Base-by-base conservation (phyloP, 208 protist genomes). In the Crithidia bombi region DNA sequence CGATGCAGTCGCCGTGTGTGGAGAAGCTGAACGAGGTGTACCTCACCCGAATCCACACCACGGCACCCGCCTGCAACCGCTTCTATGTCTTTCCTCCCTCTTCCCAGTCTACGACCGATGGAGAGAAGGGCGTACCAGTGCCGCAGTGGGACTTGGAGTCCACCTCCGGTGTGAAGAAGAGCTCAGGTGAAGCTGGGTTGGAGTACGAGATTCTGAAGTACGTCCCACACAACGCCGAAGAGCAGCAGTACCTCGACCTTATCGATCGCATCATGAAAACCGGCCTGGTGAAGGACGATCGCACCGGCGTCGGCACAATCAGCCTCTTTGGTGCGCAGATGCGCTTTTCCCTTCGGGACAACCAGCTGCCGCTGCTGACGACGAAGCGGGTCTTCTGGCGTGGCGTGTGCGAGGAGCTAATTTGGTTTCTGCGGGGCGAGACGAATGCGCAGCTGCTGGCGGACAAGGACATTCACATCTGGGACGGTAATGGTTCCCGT, bases 371-470 rank as follows among this genome's bases (percentile, higher is more conserved):
- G 30, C 85, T 99, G 33, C 85, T 99, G 26, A 99, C 98, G 26
- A 99, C 98, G 21, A 99, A 99, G 82, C 89, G 97, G 12, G 98
- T 99, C 0, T 99, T 99, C 81, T 99, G 98, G 98, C 84, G 91
- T 15, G 97, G 97, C 23, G 97, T 99, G 30, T 96, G 91, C 49
- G 96, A 99, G 83, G 98, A 99, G 86, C 89, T 99, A 9, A 77
- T 99, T 3, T 99, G 98, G 98, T 99, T 99, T 71, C 83, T 99
- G 25, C 87, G 85, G 12, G 98, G 98, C 19, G 85, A 92, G 52
- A 99, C 98, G 2, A 92, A 98, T 74, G 98, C 95, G 21, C 96
- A 98, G 43, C 66, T 82, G 35, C 75, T 99, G 23, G 76, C 73
- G 26, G 91, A 94, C 50, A 98, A 98, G 80, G 88, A 81, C 46